Evolutionary conservation across 768 basidiomycete genomes (phyloP), one percentile per base, ranked within the genome.

Genomic region (Scleroderma bovista): DNA sequence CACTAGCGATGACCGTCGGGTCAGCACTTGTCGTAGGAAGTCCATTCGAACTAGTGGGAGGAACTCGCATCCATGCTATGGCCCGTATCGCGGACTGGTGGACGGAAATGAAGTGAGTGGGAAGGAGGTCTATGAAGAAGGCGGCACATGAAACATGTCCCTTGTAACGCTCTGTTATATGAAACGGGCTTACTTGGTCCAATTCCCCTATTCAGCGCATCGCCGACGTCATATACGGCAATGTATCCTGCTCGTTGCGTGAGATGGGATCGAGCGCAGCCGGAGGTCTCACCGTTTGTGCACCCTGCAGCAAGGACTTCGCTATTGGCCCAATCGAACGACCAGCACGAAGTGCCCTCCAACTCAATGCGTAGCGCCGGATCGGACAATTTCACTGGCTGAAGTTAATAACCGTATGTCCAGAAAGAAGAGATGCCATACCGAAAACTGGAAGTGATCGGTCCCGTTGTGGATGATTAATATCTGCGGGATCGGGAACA

Each of bases 311-410:
- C 92, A 7, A 99, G 65, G 11, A 83, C 58, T 50, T 87, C 84
- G 54, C 90, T 89, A 54, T 90, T 92, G 0, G 83, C 88, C 93
- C 93, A 97, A 57, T 96, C 93, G 47, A 96, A 73, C 15, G 80
- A 77, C 77, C 80, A 86, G 60, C 84, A 86, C n/a, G 75, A 71
- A 0, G 88, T 78, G 38, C 91, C 88, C 47, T 85, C 83, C 2
- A 91, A 68, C 56, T 88, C 81, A 2, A 97, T 78, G 10, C 81
- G 78, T 6, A 94, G 44, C 3, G 87, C 60, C 0, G 93, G 90
- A 42, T 84, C 72, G 0, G 79, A 66, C 12, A 85, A 47, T 47
- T 71, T 74, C 10, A 88, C 86, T 88, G 12, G 12, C 22, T 37
- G 13, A 22, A 46, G 38, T 36, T 50, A 29, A 47, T 49, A 29